Evolutionary conservation across 257 asterid genomes (phyloP).

Genomic region (Penstemon eatonii): DNA sequence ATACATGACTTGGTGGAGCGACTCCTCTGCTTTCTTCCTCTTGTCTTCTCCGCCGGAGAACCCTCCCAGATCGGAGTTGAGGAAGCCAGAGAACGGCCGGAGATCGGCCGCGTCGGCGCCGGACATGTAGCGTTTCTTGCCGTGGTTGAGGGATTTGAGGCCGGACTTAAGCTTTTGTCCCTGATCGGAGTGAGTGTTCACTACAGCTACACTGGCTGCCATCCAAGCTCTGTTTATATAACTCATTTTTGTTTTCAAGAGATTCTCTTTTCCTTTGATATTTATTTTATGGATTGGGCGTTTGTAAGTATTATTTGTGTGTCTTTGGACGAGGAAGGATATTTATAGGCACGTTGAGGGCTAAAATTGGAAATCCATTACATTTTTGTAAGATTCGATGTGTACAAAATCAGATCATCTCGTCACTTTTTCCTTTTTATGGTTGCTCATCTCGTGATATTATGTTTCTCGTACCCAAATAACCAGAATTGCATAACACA

Average conservation of each 20-base stretch:
- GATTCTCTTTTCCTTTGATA: no score
- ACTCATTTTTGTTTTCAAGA: constrained; percentile 15
- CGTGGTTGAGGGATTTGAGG: constrained; percentile 49
- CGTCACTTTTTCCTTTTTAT: no score
- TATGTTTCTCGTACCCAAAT: no score
- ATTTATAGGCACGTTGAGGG: no score
- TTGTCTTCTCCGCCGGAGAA: constrained; percentile 30
- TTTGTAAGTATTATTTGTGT: no score
- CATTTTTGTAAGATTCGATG: no score
- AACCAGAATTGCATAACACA: no score
- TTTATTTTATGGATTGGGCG: no score
- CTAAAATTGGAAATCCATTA: no score
- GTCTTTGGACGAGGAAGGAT: no score
- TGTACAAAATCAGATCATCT: no score
- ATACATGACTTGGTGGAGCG: constrained; percentile 74
- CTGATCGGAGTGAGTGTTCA: constrained; percentile 64
- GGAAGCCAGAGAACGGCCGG: constrained; percentile 50
- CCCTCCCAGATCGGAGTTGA: constrained; percentile 36
- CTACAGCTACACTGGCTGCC: constrained; percentile 68
- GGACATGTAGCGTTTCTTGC: constrained; percentile 42
- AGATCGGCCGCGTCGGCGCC: constrained; percentile 34
- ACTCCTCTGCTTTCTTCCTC: constrained; percentile 59
- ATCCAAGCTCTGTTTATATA: constrained; percentile 59
- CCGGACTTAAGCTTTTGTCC: constrained; percentile 58
- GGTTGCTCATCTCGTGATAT: no score